Conservation (phyloP, 257 asterid genomes). For the Fraxinus excelsior region DNA sequence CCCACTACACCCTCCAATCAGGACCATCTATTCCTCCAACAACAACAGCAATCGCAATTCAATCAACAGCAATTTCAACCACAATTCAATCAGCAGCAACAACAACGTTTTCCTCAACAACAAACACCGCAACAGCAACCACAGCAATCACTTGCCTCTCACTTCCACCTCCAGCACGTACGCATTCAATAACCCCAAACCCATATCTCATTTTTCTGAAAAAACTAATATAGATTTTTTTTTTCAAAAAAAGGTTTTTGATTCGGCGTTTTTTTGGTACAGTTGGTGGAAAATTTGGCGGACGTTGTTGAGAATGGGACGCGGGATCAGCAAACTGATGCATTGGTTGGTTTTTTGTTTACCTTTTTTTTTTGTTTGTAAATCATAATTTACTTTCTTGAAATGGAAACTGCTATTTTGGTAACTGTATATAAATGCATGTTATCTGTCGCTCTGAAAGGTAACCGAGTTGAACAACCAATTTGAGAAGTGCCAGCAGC, state of each 20-base stretch:
- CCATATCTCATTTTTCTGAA: not conserved
- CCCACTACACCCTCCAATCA: conserved; percentile 82
- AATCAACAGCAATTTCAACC: conserved; percentile 34
- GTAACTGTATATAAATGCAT: not conserved
- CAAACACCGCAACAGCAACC: conserved; percentile 45
- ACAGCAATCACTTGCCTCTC: conserved; percentile 80
- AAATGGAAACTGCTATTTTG: not conserved
- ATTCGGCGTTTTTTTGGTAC: not conserved
- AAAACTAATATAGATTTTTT: not conserved
- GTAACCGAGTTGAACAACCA: conserved; percentile 78
- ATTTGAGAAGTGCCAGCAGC: conserved; percentile 96
- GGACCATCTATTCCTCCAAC: conserved; percentile 66
- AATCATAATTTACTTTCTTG: conserved; percentile 1
- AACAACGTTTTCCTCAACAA: conserved; percentile 14
- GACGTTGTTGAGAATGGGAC: conserved; percentile 76
- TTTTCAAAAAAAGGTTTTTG: not conserved
- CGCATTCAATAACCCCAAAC: not conserved
- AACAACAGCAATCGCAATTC: conserved; percentile 58
- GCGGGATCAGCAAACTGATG: conserved; percentile 93
- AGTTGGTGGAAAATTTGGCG: conserved; percentile 94
- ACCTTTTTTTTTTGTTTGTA: not conserved
- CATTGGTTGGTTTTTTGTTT: conserved; percentile 56
- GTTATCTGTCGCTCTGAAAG: conserved; percentile 39
- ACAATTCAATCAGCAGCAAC: conserved; percentile 43
- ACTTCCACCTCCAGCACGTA: conserved; percentile 76